These are phyloP conservation scores for Globisporangium iwayamae DNA, from an alignment of 352 stramenopile species.

Conservation along the genomic window DNA sequence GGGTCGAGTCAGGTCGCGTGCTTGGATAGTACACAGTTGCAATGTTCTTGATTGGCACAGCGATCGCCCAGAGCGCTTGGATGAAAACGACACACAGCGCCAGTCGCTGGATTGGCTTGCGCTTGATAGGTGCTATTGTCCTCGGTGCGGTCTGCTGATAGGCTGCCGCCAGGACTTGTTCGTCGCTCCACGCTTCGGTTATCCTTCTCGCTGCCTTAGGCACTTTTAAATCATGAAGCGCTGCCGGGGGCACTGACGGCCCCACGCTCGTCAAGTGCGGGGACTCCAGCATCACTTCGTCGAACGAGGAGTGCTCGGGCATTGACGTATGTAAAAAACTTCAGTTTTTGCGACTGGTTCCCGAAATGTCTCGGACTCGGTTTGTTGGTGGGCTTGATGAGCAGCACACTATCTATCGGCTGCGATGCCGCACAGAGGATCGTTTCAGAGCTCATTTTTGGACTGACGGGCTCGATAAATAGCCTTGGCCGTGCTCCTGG, in stretches of 20 bases:
- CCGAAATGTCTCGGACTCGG: neutral
- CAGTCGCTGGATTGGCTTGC: slow-evolving; percentile 7
- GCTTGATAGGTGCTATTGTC: neutral
- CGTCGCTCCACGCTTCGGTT: slow-evolving; percentile 18
- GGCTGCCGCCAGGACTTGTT: neutral
- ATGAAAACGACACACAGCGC: slow-evolving; percentile 21
- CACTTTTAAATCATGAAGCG: neutral
- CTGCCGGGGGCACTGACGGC: slow-evolving; percentile 1
- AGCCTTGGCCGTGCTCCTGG: neutral
- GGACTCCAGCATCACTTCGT: slow-evolving; percentile 13
- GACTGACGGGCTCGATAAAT: neutral
- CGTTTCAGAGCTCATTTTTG: neutral
- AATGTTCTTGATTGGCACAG: slow-evolving; percentile 42
- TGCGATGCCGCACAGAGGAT: neutral
- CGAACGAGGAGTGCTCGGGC: slow-evolving; percentile 11
- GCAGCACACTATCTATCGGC: too few relatives aligned
- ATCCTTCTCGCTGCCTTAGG: slow-evolving; percentile 1
- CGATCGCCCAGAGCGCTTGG: slow-evolving; percentile 34
- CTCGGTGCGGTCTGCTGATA: neutral
- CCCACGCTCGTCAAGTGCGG: slow-evolving; percentile 10
- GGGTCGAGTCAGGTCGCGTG: slow-evolving; percentile 22
- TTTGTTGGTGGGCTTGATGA: neutral
- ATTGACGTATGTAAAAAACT: neutral
- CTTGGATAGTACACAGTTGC: slow-evolving; percentile 30
- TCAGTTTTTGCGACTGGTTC: neutral